Evolutionary conservation across 176 grass and related monocot genomes (phyloP).

Genomic region (Oryza meridionalis): DNA sequence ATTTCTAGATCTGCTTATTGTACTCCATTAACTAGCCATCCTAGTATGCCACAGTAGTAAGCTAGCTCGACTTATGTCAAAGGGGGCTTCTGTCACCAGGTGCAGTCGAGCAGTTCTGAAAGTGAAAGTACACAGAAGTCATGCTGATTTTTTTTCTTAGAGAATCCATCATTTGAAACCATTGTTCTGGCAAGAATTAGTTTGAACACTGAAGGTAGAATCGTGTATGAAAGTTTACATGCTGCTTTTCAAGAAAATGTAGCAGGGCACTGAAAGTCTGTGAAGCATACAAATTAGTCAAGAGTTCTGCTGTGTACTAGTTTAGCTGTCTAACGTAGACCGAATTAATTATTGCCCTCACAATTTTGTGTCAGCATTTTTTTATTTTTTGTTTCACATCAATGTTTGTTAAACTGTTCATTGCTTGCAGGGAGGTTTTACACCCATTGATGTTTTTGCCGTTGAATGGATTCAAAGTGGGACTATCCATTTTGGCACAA

Average conservation of each 20-base stretch:
- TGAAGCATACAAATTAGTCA: constrained; percentile 25
- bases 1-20: background rate
- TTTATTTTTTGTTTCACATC: constrained; percentile 19
- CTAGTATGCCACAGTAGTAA: background rate
- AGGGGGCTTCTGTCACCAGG: background rate
- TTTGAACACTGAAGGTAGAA: background rate
- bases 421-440: constrained; percentile 82
- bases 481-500: constrained; percentile 86
- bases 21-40: background rate
- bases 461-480: constrained; percentile 96
- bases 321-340: constrained; percentile 22
- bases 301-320: constrained; percentile 5
- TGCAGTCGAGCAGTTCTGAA: constrained; percentile 10
- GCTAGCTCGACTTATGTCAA: constrained; percentile 2
- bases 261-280: background rate
- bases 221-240: constrained; percentile 24
- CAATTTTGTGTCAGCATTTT: background rate
- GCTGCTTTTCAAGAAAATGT: constrained; percentile 9
- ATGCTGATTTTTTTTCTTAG: background rate
- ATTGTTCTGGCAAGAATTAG: constrained; percentile 10
- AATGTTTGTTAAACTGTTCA: constrained; percentile 10
- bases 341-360: background rate
- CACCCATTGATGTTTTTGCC: constrained; percentile 90
- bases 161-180: background rate
- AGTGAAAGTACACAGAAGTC: constrained; percentile 10